These are phyloP conservation scores for Tricholoma hemisulphureum DNA, from an alignment of 768 basidiomycete species.

Conservation along the genomic window DNA sequence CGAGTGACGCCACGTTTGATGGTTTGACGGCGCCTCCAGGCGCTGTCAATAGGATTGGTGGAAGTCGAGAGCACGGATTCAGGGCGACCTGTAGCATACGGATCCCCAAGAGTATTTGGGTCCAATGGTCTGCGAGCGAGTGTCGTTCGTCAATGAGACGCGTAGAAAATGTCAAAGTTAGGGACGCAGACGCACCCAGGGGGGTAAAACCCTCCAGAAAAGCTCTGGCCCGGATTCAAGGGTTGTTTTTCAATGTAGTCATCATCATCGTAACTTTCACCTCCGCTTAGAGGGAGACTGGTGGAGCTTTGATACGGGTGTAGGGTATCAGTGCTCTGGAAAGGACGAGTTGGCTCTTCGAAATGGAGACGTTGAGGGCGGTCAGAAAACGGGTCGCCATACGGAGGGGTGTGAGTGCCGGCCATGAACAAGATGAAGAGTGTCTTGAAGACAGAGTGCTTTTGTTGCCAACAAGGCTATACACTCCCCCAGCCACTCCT, in stretches of 20 bases:
- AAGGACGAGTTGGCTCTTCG: constrained; percentile 51
- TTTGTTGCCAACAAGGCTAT: constrained; percentile 23
- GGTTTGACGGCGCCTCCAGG: constrained; percentile 78
- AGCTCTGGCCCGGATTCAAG: constrained; percentile 56
- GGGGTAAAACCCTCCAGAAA: constrained; percentile 69
- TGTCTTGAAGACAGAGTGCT: constrained; percentile 21
- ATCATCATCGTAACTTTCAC: constrained; percentile 55
- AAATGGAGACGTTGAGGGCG: constrained; percentile 61
- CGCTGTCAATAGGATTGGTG: constrained; percentile 56
- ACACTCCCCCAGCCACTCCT: no score
- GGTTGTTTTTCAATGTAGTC: constrained; percentile 78
- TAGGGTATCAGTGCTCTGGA: constrained; percentile 35
- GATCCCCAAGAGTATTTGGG: constrained; percentile 65
- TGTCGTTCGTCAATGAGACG: constrained; percentile 6
- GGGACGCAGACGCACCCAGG: constrained; percentile 52
- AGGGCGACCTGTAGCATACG: constrained; percentile 50
- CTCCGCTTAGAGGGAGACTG: constrained; percentile 49
- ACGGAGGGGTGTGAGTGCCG: constrained; percentile 39
- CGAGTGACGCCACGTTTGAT: constrained; percentile 92
- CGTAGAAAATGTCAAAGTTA: background rate
- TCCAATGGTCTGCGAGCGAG: constrained; percentile 41
- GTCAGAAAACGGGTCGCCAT: constrained; percentile 74
- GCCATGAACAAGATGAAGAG: constrained; percentile 37
- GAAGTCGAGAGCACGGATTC: constrained; percentile 51
- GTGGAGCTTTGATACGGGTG: constrained; percentile 59